Base-by-base conservation (phyloP, 768 basidiomycete species). In the Amanita jacksonii region DNA sequence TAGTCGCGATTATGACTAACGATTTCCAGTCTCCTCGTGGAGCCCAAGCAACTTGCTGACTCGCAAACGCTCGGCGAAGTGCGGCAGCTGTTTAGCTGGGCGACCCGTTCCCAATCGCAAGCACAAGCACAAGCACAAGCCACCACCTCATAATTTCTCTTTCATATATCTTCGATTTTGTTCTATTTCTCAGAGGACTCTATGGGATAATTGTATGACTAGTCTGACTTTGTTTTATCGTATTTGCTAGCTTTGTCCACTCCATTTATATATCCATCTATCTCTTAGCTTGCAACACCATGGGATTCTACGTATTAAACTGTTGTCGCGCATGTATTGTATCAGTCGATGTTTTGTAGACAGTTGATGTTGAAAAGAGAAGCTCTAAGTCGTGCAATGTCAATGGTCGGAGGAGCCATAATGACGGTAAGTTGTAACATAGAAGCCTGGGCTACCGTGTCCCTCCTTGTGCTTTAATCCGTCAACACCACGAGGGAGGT, bases 41-140 rank as follows among this genome's bases (percentile, higher is more conserved):
- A 90, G 59, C 88, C 87, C 37, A 83, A 75, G 56, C 85, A 88
- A 48, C 71, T 83, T 7, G 81, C 82, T 30, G 87, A 90, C 58
- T 66, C 68, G 28, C 72, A 77, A 19, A 78, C 74, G 33, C 60
- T 64, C 18, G 66, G 75, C 49, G 85, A 88, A 54, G 73, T 86
- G 70, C 81, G 84, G 40, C 81, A 85, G 57, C 66, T 87, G 28
- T 88, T 87, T 63, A 75, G 73, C 52, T 85, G 86, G 85, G 77
- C 84, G 38, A 79, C 76, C 46, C 73, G 81, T 49, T 78, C 79
- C 46, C 69, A 69, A 51, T 53, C 68, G 45, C 59, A 58, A 51
- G 49, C 59, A 30, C 39, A 41, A 28, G 16, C 39, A n/a, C 39
- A n/a, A 28, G 27, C 12, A 6, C 27, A 42, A 42, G 31, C 41